Evolutionary conservation across 176 grass and related monocot species (phyloP), one percentile per base, ranked within the genome.

Genomic region (Eremochloa ophiuroides): DNA sequence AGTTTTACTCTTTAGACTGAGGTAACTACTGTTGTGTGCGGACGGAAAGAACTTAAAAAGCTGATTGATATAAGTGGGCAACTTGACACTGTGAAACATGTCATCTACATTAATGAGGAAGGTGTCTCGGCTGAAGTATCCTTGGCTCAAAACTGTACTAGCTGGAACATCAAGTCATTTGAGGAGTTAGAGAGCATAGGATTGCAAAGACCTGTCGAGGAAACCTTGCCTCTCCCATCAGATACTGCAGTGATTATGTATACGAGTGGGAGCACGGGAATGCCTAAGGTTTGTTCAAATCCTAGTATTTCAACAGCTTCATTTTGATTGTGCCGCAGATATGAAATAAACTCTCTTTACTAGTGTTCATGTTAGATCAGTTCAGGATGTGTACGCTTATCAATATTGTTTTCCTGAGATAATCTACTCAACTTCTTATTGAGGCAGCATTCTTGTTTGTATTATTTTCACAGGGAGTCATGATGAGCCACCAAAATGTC

Each of bases 241-340:
- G 93, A 99, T 34, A 85, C 86, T 70, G 96, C 96, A 42, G 93
- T 99, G 70, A 90, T 99, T 69, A 99, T 99, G 96, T 99, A 99
- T 71, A 99, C 96, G 77, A 99, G 96, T 75, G 96, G 96, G 28
- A 99, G 93, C 80, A 99, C 96, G 75, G 96, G 96, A 42, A 89
- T 99, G 77, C 96, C 96, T 34, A 99, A 99, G 96, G 96, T 99
- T 85, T 76, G 84, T 83, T 90, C 30, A 28, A 85, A 48, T 69
- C 50, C 55, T 60, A 43, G 6, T 75, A 35, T 48, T 89, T 83
- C 34, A 75, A 2, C 18, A 62, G 42, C 20, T 40, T 86, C 35
- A 34, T 16, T 71, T 30, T 33, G 13, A 28, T 37, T 56, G 8
- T 73, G 6, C 4, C 67, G 33, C 10, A 11, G 31, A 61, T 34